Evolutionary conservation across 768 basidiomycete genomes (phyloP), one percentile per base, ranked within the genome.

Genomic region (Amanita pseudoporphyria): DNA sequence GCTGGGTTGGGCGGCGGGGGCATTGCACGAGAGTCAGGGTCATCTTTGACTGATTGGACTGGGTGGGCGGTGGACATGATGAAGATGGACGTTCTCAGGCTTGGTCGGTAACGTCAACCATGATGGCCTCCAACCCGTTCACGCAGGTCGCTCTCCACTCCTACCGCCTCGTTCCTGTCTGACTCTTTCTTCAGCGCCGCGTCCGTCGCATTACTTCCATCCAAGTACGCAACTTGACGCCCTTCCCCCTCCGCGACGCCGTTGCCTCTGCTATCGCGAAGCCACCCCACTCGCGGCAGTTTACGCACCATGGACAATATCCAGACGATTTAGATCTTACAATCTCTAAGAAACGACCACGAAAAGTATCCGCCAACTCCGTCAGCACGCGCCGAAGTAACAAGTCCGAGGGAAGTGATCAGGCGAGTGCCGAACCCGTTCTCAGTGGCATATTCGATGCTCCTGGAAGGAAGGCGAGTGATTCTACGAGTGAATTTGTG

Each of bases 171-270:
- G 32, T 45, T 32, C 10, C 38, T 41, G 7, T 22, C 40, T 49
- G 16, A 49, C 40, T 2, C 10, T 19, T 31, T 38, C 40, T 60
- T 33, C 63, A 87, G 78, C 78, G 78, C 58, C 82, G 84, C 37
- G 71, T 87, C 54, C 78, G 87, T 56, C 85, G 90, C 67, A 73
- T 90, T 51, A 72, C 77, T 50, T 72, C 78, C 37, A 69, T 91
- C 43, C 84, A 88, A 67, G 71, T 91, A 56, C 78, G 81, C 54
- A 91, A 91, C 61, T 68, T 91, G 32, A 85, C 88, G n/a, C 86
- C 85, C 1, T 90, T 87, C 62, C 87, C 87, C 30, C 78, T 78
- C 46, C 80, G 88, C 31, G 87, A 91, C 62, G 74, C 81, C 5
- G 72, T 87, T 54, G 80, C 87, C 16, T 84, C 85, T 19, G 85